Base-by-base conservation (phyloP, 306 rosid genomes). In the Cercis canadensis region DNA sequence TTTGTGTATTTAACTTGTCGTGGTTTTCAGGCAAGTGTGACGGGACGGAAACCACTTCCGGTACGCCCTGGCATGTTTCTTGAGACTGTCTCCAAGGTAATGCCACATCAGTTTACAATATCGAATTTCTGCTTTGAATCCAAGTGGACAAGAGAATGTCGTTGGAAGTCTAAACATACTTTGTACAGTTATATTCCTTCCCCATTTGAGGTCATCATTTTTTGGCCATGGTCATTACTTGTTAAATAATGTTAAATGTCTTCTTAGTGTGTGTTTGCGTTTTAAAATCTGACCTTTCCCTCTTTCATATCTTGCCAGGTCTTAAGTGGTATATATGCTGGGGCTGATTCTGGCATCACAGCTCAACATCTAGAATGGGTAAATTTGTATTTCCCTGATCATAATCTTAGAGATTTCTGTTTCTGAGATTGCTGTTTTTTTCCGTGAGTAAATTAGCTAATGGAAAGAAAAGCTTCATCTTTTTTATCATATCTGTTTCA, bases 61-160 rank as follows among this genome's bases (percentile, higher is more conserved):
- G 97, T 93, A 47, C 96, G 96, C 63, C 96, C 98, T 2, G 97
- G 98, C 88, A 88, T 93, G 98, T 93, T 93, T 88, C 97, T 93
- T 57, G 98, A 90, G 78, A 88, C 98, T 4, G 89, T 93, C 57
- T 74, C 92, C 67, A 93, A 85, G 98, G 98, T 93, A 78, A 81
- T 61, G 62, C 21, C 39, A 53, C 14, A 31, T 50, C 49, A 31
- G n/a, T 77, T 8, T 36, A 2, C 51, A 36, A 18, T 59, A 49
- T 57, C 40, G 51, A 64, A 57, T 72, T 56, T 6, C 47, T 40
- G 17, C 14, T 61, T 81, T 70, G 40, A 24, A 45, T 67, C 64
- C 65, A 60, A 47, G 52, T 58, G 57, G 32, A 64, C 65, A 32
- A 13, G 52, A 44, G 49, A 59, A 33, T 75, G 57, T 51, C 33